phyloP scores from a whole-genome alignment of 495 filamentous ascomycete genomes.

The Xylaria sp. region DNA sequence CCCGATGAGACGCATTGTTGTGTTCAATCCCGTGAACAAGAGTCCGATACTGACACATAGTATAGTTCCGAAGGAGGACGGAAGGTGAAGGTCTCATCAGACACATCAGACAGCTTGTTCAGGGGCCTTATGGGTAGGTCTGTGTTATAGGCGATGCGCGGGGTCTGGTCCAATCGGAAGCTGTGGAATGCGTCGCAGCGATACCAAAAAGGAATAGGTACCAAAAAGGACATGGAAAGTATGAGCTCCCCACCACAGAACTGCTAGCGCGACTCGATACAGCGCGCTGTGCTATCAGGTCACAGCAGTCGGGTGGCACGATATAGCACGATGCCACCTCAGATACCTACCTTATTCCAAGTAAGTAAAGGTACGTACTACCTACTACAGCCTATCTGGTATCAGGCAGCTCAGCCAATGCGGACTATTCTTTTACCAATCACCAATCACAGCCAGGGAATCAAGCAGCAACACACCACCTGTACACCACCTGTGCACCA shows the following conservation, averaged over 20 bases:
- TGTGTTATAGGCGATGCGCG: background rate
- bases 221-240: background rate
- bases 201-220: background rate
- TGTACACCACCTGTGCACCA: no score
- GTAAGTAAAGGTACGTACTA: no score
- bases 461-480: constrained; percentile 19
- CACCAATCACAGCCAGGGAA: no score
- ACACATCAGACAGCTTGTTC: background rate
- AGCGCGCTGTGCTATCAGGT: background rate
- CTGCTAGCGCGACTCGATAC: background rate
- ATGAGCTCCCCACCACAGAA: background rate
- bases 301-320: constrained; percentile 16
- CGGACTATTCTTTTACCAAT: constrained; percentile 19
- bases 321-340: constrained; percentile 24
- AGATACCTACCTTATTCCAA: background rate
- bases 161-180: constrained; percentile 6
- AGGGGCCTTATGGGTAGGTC: background rate
- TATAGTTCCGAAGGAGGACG: background rate
- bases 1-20: background rate
- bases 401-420: constrained; percentile 13
- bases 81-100: background rate
- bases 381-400: no score
- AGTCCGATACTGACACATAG: background rate
- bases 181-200: background rate
- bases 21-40: background rate